Conservation (phyloP, 2,329 filamentous ascomycete species). For the Fusarium solani-melongenae region DNA sequence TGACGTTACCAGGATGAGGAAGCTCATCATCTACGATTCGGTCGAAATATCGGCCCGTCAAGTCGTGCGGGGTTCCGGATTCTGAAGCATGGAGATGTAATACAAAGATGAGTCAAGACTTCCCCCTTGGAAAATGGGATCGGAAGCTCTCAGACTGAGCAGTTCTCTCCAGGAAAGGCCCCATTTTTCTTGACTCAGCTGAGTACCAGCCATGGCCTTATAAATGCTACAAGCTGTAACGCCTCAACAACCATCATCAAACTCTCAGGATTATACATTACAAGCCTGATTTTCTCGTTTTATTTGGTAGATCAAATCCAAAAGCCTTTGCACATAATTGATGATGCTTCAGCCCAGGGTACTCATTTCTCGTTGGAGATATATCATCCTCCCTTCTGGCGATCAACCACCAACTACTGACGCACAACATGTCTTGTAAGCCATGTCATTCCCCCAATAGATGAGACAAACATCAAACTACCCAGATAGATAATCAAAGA, state of each 20-base stretch:
- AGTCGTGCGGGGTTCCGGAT: neutral
- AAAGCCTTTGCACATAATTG: no score
- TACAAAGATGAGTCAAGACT: neutral
- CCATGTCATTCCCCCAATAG: neutral
- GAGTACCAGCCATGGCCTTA: neutral
- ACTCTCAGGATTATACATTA: no score
- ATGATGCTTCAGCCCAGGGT: no score
- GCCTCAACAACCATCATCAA: no score
- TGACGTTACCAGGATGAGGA: neutral
- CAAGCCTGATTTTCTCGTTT: no score
- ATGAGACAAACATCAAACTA: constrained; percentile 1
- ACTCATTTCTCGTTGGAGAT: no score
- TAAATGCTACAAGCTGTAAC: no score
- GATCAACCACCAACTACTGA: neutral
- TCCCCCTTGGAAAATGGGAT: neutral
- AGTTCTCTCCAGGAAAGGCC: neutral
- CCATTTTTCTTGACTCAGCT: neutral
- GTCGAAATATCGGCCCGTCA: neutral
- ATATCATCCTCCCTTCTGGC: neutral
- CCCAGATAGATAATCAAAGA: constrained; percentile 1
- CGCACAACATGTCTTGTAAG: neutral
- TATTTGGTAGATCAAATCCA: no score
- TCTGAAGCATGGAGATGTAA: neutral
- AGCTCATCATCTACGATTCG: neutral
- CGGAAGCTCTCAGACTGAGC: neutral